Evolutionary conservation across 192 early-diverging fungal genomes (phyloP), one percentile per base, ranked within the genome.

Genomic region (Coemansia reversa): DNA sequence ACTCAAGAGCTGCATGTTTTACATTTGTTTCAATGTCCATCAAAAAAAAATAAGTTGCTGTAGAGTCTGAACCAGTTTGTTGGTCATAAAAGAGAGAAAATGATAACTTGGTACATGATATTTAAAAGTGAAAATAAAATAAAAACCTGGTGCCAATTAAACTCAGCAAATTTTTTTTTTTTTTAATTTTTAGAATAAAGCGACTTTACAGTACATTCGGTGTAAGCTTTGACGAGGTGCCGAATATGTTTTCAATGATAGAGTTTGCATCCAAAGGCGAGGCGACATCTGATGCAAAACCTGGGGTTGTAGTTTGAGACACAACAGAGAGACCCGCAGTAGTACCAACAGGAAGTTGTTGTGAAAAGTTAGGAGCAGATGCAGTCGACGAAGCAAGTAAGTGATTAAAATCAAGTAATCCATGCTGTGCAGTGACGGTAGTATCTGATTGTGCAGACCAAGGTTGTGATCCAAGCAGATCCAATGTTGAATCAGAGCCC

Each of bases 341-440:
- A 53, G 27, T 3, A n/a, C n/a, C n/a, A 29, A 61, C 59, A 29
- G 59, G 0, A 22, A 14, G 20, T 30, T 29, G 33, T 45, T 29
- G n/a, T n/a, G n/a, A n/a, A n/a, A n/a, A n/a, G n/a, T n/a, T n/a
- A n/a, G n/a, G 18, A 9, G 55, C 11, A 42, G 57, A 27, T 2
- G 58, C 53, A 4, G 53, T 48, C 0, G 68, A 11, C 2, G 62
- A 50, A 39, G 51, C 28, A 50, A 69, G 67, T 58, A 75, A 55
- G 29, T 67, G 56, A 61, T 49, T 63, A 5, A 77, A 28, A 48
- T 77, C 75, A 42, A 77, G 62, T 23, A 64, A 55, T 0, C 56
- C 24, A 35, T 51, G 39, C 6, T 39, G 7, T 11, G 8, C 35
- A 39, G 35, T 5, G 51, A 2, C 51, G 14, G 30, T 16, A 51